These are phyloP conservation scores for Xylaria sp. DNA, from an alignment of 2,329 filamentous ascomycete species.

Conservation along the genomic window DNA sequence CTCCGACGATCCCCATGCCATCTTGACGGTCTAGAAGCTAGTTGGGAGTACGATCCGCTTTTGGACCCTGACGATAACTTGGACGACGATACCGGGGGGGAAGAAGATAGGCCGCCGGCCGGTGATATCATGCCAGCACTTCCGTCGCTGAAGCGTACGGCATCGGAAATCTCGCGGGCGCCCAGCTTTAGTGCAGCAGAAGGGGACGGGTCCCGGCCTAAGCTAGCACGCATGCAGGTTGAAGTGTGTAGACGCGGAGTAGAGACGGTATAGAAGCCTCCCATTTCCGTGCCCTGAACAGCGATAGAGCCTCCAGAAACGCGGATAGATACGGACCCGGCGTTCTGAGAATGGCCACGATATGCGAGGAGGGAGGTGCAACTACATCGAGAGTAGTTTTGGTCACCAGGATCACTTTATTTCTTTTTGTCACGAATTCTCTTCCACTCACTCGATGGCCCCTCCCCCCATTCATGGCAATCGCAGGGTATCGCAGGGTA, in stretches of 20 bases:
- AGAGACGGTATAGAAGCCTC: constrained; percentile 53
- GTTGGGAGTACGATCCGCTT: constrained; percentile 64
- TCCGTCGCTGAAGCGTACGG: constrained; percentile 61
- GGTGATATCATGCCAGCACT: constrained; percentile 58
- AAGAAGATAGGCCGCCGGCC: constrained; percentile 56
- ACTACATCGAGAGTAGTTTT: constrained; percentile 18
- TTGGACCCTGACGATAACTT: constrained; percentile 59
- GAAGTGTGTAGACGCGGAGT: constrained; percentile 54
- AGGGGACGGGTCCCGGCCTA: constrained; percentile 52
- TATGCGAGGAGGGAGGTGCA: constrained; percentile 19
- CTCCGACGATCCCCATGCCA: constrained; percentile 61
- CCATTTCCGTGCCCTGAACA: constrained; percentile 1
- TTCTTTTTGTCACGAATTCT: constrained; percentile 7
- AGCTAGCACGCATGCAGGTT: constrained; percentile 55
- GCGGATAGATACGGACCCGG: constrained; percentile 32
- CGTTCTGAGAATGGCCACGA: constrained; percentile 22
- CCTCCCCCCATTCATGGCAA: background rate
- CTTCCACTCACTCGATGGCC: constrained; percentile 5
- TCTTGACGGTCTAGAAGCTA: constrained; percentile 64
- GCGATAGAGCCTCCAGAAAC: constrained; percentile 30
- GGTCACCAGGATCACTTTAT: constrained; percentile 8
- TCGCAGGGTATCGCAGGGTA: background rate
- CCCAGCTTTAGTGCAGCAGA: constrained; percentile 55
- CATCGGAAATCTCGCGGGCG: constrained; percentile 64
- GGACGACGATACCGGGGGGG: constrained; percentile 52